Base-by-base conservation (phyloP, 2,329 filamentous ascomycete species). In the Dendryphion nanum region DNA sequence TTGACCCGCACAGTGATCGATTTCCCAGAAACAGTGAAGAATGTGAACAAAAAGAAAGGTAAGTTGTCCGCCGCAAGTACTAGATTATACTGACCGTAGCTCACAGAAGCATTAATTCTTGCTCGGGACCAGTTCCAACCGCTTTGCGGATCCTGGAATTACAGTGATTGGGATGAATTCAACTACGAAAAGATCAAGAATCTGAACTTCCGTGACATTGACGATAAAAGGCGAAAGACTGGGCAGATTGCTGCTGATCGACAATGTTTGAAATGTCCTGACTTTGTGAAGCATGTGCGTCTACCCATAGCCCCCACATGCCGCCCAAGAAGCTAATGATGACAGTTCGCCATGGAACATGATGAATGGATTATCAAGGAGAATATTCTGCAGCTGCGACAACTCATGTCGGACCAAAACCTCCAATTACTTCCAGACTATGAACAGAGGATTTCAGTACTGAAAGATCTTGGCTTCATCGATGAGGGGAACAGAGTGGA, bases 351-450 rank as follows among this genome's bases (percentile, higher is more conserved):
- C 45, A 94, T 95, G 86, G 87, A 90, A 57, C 89, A 98, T 59
- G 89, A 96, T 59, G 87, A 96, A 67, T 97, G 91, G 89, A 77
- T 95, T 32, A 89, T 98, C 64, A 88, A 93, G 63, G 89, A 95
- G 63, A 90, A 94, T 54, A 96, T 98, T 53, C 80, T 83, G 12
- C 83, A 90, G 44, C 75, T 98, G 42, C 88, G 90, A 44, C 85
- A 89, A 59, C 76, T 91, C 18, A 89, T 97, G 69, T 96, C 93
- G 1, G 89, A 97, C 63, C 91, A 97, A 63, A 97, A 97, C 59
- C 79, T 98, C 2, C 90, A 96, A 59, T 78, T 98, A 4, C 78
- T 98, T 7, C 93, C 93, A 0, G 93, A 98, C 67, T 98, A 98
- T 61, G 87, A 97, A 60, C 93, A 97, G 68, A 85, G 93, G 34